phyloP scores from a whole-genome alignment of 176 grass and related monocot species.

The Typha latifolia region DNA sequence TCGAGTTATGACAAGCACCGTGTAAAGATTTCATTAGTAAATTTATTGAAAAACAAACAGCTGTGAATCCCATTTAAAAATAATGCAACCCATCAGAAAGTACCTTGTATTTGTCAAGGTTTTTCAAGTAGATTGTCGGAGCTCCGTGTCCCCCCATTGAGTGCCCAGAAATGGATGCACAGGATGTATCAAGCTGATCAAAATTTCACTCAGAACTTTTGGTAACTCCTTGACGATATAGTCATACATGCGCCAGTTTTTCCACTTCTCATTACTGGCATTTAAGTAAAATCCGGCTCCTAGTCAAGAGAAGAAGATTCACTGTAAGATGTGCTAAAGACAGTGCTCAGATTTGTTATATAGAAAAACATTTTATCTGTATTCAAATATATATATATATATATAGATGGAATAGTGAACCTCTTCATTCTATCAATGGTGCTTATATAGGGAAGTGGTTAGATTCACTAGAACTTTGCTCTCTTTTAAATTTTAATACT shows the following conservation, averaged over 20 bases:
- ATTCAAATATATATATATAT: too few species aligned
- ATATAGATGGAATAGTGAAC: too few species aligned
- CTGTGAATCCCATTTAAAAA: background rate
- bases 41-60: background rate
- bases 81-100: background rate
- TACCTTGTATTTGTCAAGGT: slow-evolving; percentile 95
- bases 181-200: slow-evolving; percentile 64
- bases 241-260: slow-evolving; percentile 95
- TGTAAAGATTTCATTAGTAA: background rate
- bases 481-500: too few species aligned
- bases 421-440: too few species aligned
- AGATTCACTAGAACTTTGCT: too few species aligned
- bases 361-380: too few species aligned
- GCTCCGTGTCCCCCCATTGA: slow-evolving; percentile 98
- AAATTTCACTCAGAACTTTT: slow-evolving; percentile 65
- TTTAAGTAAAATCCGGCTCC: slow-evolving; percentile 98
- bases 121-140: slow-evolving; percentile 81
- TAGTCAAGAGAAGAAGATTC: slow-evolving; percentile 26
- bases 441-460: too few species aligned
- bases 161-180: slow-evolving; percentile 85
- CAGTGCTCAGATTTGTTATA: too few species aligned
- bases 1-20: background rate
- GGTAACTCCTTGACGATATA: slow-evolving; percentile 90
- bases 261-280: slow-evolving; percentile 80
- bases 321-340: background rate